Conservation (phyloP, 225 moss, liverwort and hornwort species). For the Rhytidiadelphus loreus region DNA sequence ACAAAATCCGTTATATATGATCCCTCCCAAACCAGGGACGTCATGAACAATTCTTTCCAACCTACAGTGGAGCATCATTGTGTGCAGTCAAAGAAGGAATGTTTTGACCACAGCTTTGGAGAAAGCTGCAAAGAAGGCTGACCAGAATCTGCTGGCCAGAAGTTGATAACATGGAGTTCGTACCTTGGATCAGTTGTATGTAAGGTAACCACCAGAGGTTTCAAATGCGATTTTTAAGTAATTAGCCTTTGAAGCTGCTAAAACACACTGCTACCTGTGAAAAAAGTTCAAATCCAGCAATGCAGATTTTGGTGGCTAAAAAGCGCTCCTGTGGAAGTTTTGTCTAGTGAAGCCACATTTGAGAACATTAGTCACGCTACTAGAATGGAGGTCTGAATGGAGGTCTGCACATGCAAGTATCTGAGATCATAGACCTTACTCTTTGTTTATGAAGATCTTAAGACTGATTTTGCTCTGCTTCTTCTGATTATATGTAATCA, state of each 20-base stretch:
- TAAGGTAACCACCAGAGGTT: background rate
- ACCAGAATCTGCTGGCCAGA: background rate
- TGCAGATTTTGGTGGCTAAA: no score
- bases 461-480: background rate
- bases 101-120: background rate
- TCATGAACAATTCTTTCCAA: background rate
- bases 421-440: background rate
- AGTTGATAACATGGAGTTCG: background rate
- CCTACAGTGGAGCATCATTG: background rate
- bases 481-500: background rate
- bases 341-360: background rate
- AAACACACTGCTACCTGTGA: background rate
- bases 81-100: constrained; percentile 5
- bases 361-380: no score
- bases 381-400: background rate
- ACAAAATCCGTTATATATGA: background rate
- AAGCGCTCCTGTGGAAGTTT: background rate
- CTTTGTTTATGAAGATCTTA: background rate
- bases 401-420: background rate
- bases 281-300: background rate
- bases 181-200: background rate
- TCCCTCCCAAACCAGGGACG: background rate
- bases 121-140: background rate
- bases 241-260: no score
- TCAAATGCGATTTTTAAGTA: background rate